Base-by-base conservation (phyloP, 2,329 filamentous ascomycete species). In the Coniochaeta pulveracea region DNA sequence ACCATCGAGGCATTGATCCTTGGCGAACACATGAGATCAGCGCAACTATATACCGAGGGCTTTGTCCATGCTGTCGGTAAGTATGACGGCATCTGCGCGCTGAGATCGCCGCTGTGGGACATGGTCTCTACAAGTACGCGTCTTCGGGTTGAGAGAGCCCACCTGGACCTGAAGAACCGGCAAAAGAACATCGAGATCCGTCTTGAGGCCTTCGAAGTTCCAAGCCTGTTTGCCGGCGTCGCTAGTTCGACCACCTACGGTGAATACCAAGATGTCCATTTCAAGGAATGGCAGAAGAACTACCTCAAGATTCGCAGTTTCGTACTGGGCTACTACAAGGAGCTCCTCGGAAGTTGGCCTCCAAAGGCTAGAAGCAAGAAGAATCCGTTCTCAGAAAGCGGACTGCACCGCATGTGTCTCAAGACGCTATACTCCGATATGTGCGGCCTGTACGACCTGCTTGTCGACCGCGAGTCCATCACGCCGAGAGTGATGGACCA, bases 31-130 rank as follows among this genome's bases (percentile, higher is more conserved):
- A 83, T 96, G 76, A 78, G 79, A 37, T 93, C 74, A 30, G 73
- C 80, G 47, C 69, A 78, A 6, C 68, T 98, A 3, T 96, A 93
- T 57, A 85, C 84, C 37, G 86, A 95, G 55, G 85, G 85, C 0
- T 96, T 95, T 48, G 77, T 86, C 5, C 91, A 96, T 54, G 85
- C 80, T 1, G 85, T 84, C 8, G 91, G 89, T 32, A 93, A 91
- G 55, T 85, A 89, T 38, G 72, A 83, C 14, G 68, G 85, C 19
- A 74, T 86, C 38, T 68, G 76, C 35, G 63, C 69, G 3, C 58
- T 86, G 29, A 71, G 76, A 26, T 77, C 75, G 32, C 72, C 76
- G 0, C 72, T 91, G 30, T 88, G 76, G 53, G 62, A 68, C 17
- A 64, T 81, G 46, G 72, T 96, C 26, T 83, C 78, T 2, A 55